phyloP scores from a whole-genome alignment of 306 rosid genomes.

The Acacia melanoxylon region DNA sequence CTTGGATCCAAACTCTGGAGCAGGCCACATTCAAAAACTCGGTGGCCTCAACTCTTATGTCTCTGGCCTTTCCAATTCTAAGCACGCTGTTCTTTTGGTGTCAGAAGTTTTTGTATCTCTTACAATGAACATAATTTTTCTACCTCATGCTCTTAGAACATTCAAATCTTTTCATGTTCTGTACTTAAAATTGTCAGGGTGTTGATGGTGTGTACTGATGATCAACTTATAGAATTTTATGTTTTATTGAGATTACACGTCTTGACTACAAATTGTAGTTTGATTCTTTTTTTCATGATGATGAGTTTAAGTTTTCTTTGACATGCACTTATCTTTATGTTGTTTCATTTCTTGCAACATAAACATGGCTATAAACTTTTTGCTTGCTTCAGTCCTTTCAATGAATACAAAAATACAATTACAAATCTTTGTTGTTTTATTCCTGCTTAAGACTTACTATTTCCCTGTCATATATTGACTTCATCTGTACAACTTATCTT shows the following conservation, averaged over 20 bases:
- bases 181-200: not conserved
- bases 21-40: not conserved
- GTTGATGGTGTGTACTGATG: not conserved
- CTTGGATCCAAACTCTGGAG: not conserved
- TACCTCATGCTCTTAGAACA: not conserved
- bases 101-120: not conserved
- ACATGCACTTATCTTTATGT: too few relatives aligned
- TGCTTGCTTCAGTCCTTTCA: too few relatives aligned
- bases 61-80: not conserved
- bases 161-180: not conserved
- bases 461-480: too few relatives aligned
- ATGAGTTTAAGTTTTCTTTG: too few relatives aligned
- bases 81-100: constrained; percentile 5
- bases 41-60: constrained; percentile 9
- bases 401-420: too few relatives aligned
- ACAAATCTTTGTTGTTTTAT: too few relatives aligned
- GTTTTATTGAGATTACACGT: not conserved
- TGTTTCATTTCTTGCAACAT: too few relatives aligned
- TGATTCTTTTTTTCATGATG: too few relatives aligned
- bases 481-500: not conserved
- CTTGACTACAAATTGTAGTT: not conserved
- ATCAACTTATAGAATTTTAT: not conserved
- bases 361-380: too few relatives aligned
- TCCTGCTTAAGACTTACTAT: too few relatives aligned
- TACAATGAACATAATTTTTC: not conserved